Evolutionary conservation across 345 rosid species (phyloP), one percentile per base, ranked within the genome.

Genomic region (Moricandia moricandioides): DNA sequence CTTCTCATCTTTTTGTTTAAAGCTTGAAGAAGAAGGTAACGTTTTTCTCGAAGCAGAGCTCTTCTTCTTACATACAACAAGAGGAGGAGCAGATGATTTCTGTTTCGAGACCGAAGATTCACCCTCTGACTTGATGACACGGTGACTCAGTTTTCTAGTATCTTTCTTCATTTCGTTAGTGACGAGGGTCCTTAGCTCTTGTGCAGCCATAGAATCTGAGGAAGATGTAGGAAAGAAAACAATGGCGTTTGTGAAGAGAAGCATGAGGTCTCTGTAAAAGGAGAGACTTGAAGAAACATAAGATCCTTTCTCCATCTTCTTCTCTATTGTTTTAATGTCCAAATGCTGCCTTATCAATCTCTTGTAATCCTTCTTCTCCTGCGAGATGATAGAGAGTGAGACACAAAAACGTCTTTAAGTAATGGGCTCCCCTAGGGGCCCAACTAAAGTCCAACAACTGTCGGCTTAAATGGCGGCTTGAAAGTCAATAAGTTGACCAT

Each of bases 181-280:
- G 43, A 89, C 78, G 9, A 86, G 78, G 12, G 65, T 69, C 70
- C 83, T 83, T 52, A 91, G 84, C 34, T 87, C 80, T 7, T 67
- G 80, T 55, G 97, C 91, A 11, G 92, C 71, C 55, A 8, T 16
- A 7, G 76, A 87, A 49, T 87, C 86, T 0, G 67, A 73, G 10
- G 94, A 88, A 45, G 82, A 65, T 59, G 80, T 51, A 31, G 91
- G 83, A 71, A 82, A 91, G 82, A 82, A 87, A 37, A 91, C 85
- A 55, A 88, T 43, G 65, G 86, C 87, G 77, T 91, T 91, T 80
- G 82, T 84, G 83, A 86, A 82, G 76, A 91, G 87, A 80, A 88
- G 92, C 75, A 85, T 73, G 17, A 91, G 79, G 74, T 91, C 96
- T 56, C 91, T 85, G 73, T 85, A 84, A 74, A 87, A 87, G 1